Base-by-base conservation (phyloP, 2,329 filamentous ascomycete species). In the Orbilia javanica region DNA sequence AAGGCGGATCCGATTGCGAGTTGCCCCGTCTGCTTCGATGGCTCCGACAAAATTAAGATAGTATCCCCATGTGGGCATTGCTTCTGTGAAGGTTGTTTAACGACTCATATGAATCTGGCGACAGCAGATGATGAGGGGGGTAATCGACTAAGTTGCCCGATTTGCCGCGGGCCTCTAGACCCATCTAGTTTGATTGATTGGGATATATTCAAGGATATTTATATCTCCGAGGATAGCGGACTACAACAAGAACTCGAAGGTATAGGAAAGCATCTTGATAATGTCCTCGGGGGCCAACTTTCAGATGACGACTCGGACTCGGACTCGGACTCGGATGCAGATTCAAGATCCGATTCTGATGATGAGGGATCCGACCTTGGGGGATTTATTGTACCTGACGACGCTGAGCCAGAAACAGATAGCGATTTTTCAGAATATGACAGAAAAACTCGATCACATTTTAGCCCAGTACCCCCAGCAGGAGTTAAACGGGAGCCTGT, bases 21-120 rank as follows among this genome's bases (percentile, higher is more conserved):
- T 50, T 82, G 81, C 50, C 80, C 80, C 44, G 79, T 80, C 72
- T 79, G 67, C 67, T 74, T 78, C 20, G 63, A 71, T 31, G 22
- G 18, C n/a, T n/a, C 57, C 46, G 22, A 66, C 13, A 46, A 36
- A 27, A 50, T 66, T 20, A 42, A 53, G n/a, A 63, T 97, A 79
- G 91, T 94, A 83, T 87, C 93, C 64, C 93, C 93, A 0, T 97
- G 94, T 82, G 94, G 94, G 1, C 94, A 97, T 82, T 89, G 91
- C 76, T 90, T 90, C 25, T 97, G 94, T 83, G 85, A 88, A 0
- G 91, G 94, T 79, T 97, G 94, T 82, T 90, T 96, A 78, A 87
- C 89, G 4, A 89, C 88, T 68, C 87, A 96, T 55, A 87, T 87
- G 0, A 92, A 85, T 50, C 84, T 90, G 1, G 86, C 86, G 77